Conservation (phyloP, 306 rosid genomes). For the Arachis stenosperma region DNA sequence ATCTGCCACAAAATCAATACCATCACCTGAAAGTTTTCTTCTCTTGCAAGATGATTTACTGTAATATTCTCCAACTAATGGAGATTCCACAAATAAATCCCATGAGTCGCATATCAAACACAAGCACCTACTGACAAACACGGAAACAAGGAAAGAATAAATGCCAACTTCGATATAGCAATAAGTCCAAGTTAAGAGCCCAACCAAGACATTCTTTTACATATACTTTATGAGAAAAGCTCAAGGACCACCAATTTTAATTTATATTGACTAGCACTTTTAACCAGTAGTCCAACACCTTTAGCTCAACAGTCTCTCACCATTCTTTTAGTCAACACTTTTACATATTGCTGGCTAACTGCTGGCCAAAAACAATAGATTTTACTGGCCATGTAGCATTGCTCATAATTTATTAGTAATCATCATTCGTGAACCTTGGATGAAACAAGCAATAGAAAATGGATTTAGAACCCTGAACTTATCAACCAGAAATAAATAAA, state of each 20-base stretch:
- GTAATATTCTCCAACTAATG: constrained; percentile 41
- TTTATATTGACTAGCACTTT: no score
- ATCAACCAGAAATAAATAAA: background rate
- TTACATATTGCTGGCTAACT: no score
- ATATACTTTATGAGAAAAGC: no score
- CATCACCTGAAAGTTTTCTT: constrained; percentile 53
- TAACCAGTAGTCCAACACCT: no score
- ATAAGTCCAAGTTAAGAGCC: constrained; percentile 25
- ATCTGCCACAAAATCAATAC: constrained; percentile 34
- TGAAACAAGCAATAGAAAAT: constrained; percentile 22
- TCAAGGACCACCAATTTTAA: no score
- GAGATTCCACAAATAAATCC: constrained; percentile 58
- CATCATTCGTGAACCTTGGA: constrained; percentile 6
- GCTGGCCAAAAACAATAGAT: no score
- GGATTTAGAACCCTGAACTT: constrained; percentile 27
- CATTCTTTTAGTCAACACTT: no score
- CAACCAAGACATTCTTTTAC: background rate
- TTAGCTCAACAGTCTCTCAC: no score
- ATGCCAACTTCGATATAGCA: constrained; percentile 26
- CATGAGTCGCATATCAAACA: constrained; percentile 65
- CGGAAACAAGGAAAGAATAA: constrained; percentile 36
- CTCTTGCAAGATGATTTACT: constrained; percentile 61
- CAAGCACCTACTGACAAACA: constrained; percentile 60
- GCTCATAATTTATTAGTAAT: background rate
- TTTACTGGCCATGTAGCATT: no score